Evolutionary conservation across 106 monocot genomes (phyloP), one percentile per base, ranked within the genome.

Genomic region (Ottelia alismoides): DNA sequence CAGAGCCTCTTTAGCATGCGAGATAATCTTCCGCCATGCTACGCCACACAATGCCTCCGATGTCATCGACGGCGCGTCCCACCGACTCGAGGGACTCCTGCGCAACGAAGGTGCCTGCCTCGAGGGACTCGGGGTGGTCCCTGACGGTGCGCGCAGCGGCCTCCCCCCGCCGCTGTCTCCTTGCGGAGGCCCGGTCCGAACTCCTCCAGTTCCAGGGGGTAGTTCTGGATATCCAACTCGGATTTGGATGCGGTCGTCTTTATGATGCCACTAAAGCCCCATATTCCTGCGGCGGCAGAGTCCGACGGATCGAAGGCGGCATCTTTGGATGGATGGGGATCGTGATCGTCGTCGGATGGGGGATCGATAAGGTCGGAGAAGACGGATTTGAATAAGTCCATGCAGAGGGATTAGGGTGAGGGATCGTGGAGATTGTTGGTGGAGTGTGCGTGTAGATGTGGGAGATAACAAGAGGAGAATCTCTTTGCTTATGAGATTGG

Each of bases 341-440:
- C 28, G 31, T n/a, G 62, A 16, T 24, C 53, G 2, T n/a, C n/a
- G 30, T 12, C 10, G 12, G 43, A 31, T 14, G 52, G 21, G 21
- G 66, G 51, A n/a, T n/a, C n/a, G 20, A 78, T 74, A 3, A 61
- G 48, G 30, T 75, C 31, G 20, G 74, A 63, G 66, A 88, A 79
- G 27, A 88, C 79, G 55, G 88, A 73, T 45, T 76, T 78, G 70
- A 83, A 83, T 78, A 88, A 88, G 67, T 88, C 51, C 88, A 88
- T 88, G 57, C 44, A 5, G 54, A 25, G 28, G 21, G 58, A 29
- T 3, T 51, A n/a, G n/a, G n/a, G n/a, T n/a, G n/a, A n/a, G n/a
- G n/a, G n/a, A n/a, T n/a, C n/a, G n/a, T n/a, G n/a, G n/a, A n/a
- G n/a, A n/a, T n/a, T n/a, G n/a, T n/a, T n/a, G n/a, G n/a, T n/a